Evolutionary conservation across 2,329 filamentous ascomycete species (phyloP).

Genomic region (Fusarium torreyae): DNA sequence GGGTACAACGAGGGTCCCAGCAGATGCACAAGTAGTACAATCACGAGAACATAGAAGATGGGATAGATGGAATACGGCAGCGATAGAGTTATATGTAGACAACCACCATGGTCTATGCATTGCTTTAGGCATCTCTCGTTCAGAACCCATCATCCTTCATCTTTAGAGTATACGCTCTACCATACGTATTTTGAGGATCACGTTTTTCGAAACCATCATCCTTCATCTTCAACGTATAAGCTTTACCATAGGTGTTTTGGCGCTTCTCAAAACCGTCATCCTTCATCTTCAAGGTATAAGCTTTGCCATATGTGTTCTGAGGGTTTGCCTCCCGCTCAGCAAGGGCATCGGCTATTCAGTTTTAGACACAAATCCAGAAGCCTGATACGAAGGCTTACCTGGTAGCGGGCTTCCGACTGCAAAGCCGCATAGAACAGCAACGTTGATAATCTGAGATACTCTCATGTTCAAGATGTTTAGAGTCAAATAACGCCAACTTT

Average conservation of each 20-base stretch:
- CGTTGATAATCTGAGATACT: not conserved
- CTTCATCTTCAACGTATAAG: conserved; percentile 8
- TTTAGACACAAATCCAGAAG: accelerated
- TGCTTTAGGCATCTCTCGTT: too few species aligned
- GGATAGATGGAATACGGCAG: too few species aligned
- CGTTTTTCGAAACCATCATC: conserved; percentile 4
- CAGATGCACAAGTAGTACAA: too few species aligned
- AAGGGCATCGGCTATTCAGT: accelerated
- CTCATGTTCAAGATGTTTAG: not conserved
- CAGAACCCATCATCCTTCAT: too few species aligned
- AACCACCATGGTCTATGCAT: too few species aligned
- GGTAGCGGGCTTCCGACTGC: conserved; percentile 3
- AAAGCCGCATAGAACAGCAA: not conserved
- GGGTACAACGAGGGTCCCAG: too few species aligned
- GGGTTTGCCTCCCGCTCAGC: not conserved
- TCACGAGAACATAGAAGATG: too few species aligned
- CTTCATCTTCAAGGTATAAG: conserved; percentile 2
- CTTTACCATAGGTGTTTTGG: conserved; percentile 6
- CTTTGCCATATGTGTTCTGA: not conserved
- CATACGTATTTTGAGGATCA: too few species aligned
- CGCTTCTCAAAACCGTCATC: conserved; percentile 6
- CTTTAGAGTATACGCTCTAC: too few species aligned
- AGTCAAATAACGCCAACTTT: too few species aligned
- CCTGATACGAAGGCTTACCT: accelerated
- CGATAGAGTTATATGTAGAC: too few species aligned